These are phyloP conservation scores for Prototheca stagnorum DNA, from an alignment of 163 green algal species.

Conservation along the genomic window DNA sequence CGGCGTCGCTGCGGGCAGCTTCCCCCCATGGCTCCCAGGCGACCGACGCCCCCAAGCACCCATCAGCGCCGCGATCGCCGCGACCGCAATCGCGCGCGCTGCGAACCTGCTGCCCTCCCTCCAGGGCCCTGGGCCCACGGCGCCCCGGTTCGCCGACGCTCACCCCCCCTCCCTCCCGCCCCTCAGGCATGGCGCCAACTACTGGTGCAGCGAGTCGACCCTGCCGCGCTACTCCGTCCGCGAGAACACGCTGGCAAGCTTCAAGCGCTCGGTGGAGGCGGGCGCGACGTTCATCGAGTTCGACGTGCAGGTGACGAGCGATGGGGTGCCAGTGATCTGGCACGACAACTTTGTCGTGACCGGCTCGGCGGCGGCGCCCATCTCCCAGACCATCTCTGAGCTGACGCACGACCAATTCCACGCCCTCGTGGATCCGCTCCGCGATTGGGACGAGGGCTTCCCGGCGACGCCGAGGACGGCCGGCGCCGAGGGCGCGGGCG, in stretches of 20 bases:
- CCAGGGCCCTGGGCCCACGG: neutral
- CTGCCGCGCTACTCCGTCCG: neutral
- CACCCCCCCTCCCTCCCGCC: neutral
- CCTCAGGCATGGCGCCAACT: constrained; percentile 15
- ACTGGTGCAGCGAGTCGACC: constrained; percentile 6
- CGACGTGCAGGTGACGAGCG: constrained; percentile 67
- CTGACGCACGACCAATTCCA: constrained; percentile 36
- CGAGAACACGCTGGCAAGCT: constrained; percentile 67
- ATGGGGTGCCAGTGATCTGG: constrained; percentile 45
- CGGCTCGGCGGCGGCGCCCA: constrained; percentile 11
- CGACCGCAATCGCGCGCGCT: too few relatives aligned
- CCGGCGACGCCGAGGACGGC: neutral
- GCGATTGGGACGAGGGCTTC: neutral
- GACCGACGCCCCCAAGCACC: too few relatives aligned
- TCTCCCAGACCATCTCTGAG: constrained; percentile 21
- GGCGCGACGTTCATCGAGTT: constrained; percentile 71
- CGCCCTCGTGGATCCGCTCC: constrained; percentile 8
- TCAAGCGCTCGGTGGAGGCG: constrained; percentile 31
- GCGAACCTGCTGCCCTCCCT: neutral
- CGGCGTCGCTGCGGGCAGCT: too few relatives aligned
- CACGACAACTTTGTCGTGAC: constrained; percentile 66
- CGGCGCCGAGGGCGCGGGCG: neutral
- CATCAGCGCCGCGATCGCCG: too few relatives aligned
- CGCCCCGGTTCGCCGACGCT: neutral
- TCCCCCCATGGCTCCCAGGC: too few relatives aligned